Conservation (phyloP, 177 flowering plant species). For the Vitis hybrid region DNA sequence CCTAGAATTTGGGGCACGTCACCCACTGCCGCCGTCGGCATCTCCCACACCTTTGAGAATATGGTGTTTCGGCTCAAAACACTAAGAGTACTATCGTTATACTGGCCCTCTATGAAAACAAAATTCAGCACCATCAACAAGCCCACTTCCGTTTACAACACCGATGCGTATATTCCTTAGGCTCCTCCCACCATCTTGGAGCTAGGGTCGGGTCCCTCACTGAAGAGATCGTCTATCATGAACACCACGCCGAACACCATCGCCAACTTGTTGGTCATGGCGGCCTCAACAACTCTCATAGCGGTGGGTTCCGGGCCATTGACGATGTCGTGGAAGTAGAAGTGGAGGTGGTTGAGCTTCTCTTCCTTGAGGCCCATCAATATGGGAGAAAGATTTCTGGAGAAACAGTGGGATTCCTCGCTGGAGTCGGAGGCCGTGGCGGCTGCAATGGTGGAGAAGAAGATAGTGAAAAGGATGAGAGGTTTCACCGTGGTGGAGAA, state of each 20-base stretch:
- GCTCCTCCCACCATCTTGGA: constrained; percentile 38
- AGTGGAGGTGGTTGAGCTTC: constrained; percentile 38
- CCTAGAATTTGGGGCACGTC: too few relatives aligned
- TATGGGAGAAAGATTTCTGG: constrained; percentile 8
- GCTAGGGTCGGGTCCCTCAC: constrained; percentile 18
- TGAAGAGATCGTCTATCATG: constrained; percentile 31
- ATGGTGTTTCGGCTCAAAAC: constrained; percentile 33
- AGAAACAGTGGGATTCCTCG: constrained; percentile 5
- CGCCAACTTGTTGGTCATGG: too few relatives aligned
- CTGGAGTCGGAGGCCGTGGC: not conserved
- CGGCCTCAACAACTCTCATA: too few relatives aligned
- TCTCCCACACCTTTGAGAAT: constrained; percentile 29
- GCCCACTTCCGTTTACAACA: constrained; percentile 15
- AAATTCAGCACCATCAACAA: constrained; percentile 30
- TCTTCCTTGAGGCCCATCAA: constrained; percentile 16
- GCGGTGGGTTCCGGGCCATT: too few relatives aligned
- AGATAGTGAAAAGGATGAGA: not conserved
- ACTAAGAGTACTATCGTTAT: constrained; percentile 29
- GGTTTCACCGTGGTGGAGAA: constrained; percentile 1
- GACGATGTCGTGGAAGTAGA: constrained; percentile 39
- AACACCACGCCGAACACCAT: not conserved
- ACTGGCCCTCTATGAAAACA: constrained; percentile 37
- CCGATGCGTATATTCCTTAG: constrained; percentile 34
- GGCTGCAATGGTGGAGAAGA: not conserved
- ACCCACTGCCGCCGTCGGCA: constrained; percentile 46